phyloP scores from a whole-genome alignment of 345 rosid genomes.

The Anastatica hierochuntica region DNA sequence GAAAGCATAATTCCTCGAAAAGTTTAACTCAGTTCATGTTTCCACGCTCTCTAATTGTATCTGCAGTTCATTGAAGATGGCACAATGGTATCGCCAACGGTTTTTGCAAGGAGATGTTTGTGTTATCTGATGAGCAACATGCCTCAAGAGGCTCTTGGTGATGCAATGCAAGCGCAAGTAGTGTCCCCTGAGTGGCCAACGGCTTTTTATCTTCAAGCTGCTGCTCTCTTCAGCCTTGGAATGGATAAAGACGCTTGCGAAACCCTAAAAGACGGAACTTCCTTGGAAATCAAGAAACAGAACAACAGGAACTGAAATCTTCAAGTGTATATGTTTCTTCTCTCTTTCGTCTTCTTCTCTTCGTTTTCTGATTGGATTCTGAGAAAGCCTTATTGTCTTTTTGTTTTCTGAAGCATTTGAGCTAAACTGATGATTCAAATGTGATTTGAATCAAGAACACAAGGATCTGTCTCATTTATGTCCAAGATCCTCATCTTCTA shows the following conservation, averaged over 20 bases:
- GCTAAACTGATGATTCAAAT: constrained; percentile 20
- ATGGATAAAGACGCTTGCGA: constrained; percentile 73
- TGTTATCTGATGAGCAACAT: constrained; percentile 59
- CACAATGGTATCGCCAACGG: constrained; percentile 69
- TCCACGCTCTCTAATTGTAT: not conserved
- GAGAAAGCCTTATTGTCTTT: constrained; percentile 26
- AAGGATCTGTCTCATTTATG: constrained; percentile 15
- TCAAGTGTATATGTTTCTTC: constrained; percentile 31
- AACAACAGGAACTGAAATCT: constrained; percentile 38
- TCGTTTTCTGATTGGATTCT: constrained; percentile 19
- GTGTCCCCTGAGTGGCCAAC: constrained; percentile 76
- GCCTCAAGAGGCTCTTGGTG: constrained; percentile 81
- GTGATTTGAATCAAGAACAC: constrained; percentile 2
- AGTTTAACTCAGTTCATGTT: not conserved
- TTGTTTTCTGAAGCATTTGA: constrained; percentile 13
- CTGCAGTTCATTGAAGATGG: constrained; percentile 67
- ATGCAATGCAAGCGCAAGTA: constrained; percentile 75
- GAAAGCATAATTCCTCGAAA: not conserved
- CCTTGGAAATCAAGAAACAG: constrained; percentile 56
- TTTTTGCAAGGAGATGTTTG: constrained; percentile 69
- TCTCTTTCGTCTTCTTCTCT: not conserved
- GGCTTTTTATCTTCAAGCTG: constrained; percentile 74
- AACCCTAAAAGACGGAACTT: constrained; percentile 79
- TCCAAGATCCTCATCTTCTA: constrained; percentile 8
- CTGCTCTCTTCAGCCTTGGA: constrained; percentile 71